A percentile compares a stretch with the other conserved stretches of the same genome.
Conservation (phyloP, 2,329 filamentous ascomycete species). For the Penicillium sp. region DNA sequence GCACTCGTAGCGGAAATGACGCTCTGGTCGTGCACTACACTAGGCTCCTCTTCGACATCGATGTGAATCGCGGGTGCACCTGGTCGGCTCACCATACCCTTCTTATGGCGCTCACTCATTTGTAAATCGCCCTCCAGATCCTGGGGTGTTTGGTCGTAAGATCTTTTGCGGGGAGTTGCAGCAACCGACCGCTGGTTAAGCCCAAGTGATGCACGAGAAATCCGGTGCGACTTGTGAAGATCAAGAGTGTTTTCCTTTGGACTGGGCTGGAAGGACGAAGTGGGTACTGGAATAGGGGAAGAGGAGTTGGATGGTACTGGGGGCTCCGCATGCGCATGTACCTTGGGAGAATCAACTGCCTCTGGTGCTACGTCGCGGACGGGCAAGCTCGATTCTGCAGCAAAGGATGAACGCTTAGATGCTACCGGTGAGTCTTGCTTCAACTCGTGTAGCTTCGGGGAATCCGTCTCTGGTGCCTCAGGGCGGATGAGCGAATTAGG, state of each 20-base stretch:
- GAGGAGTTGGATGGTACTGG: constrained; percentile 1
- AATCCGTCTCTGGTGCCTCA: constrained; percentile 26
- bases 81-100: constrained; percentile 23
- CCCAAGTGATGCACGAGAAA: constrained; percentile 14
- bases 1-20: constrained; percentile 11
- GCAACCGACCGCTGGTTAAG: constrained; percentile 1
- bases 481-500: constrained; percentile 36
- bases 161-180: constrained; percentile 23
- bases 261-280: constrained; percentile 1
- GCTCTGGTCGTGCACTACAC: constrained; percentile 21
- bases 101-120: constrained; percentile 27
- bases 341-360: background rate
- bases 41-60: constrained; percentile 29
- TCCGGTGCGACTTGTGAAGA: constrained; percentile 17
- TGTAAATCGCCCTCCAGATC: constrained; percentile 16
- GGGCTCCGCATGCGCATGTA: background rate
- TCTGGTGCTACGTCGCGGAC: constrained; percentile 21
- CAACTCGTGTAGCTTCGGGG: constrained; percentile 14
- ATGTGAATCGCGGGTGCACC: constrained; percentile 25
- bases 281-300: background rate
- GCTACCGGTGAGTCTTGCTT: background rate
- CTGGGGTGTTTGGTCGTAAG: constrained; percentile 23
- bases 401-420: background rate
- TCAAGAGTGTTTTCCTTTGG: constrained; percentile 8
- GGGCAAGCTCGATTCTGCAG: constrained; percentile 28